phyloP scores from a whole-genome alignment of 768 basidiomycete genomes.

The Mycena olivaceomarginata region DNA sequence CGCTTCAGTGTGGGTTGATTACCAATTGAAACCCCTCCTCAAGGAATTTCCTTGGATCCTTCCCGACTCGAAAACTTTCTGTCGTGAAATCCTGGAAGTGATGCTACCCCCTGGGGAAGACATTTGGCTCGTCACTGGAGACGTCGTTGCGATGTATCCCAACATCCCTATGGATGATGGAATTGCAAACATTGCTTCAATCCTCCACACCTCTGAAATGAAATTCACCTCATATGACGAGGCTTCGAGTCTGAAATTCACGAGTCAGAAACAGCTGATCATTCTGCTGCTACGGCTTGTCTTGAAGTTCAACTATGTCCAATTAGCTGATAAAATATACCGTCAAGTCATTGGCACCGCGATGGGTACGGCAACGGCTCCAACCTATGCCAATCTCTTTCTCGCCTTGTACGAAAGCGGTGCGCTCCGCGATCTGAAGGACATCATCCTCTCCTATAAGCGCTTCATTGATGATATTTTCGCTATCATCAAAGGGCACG shows the following conservation, averaged over 20 bases:
- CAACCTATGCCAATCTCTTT: neutral
- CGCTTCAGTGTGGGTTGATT: slow-evolving; percentile 1
- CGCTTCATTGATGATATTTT: too few relatives aligned
- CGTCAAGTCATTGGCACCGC: neutral
- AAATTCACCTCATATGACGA: neutral
- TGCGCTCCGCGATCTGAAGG: too few relatives aligned
- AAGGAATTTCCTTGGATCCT: slow-evolving; percentile 1
- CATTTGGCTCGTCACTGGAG: neutral
- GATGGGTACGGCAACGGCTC: neutral
- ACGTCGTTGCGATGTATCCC: slow-evolving; percentile 3
- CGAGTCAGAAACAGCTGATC: neutral
- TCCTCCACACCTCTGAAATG: neutral
- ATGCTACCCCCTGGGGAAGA: neutral
- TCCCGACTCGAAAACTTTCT: slow-evolving; percentile 1
- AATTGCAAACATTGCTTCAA: slow-evolving; percentile 5
- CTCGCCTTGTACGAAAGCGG: neutral
- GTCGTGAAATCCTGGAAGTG: neutral
- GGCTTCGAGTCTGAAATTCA: neutral
- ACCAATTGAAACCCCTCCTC: slow-evolving; percentile 10
- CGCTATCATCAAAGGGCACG: too few relatives aligned
- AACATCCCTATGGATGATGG: slow-evolving; percentile 10
- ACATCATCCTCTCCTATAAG: too few relatives aligned
- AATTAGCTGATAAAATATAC: neutral
- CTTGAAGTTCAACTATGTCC: neutral
- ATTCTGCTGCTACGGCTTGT: neutral